Evolutionary conservation across 129 eudicot genomes (phyloP).

Genomic region (Gnaphalium uliginosum): DNA sequence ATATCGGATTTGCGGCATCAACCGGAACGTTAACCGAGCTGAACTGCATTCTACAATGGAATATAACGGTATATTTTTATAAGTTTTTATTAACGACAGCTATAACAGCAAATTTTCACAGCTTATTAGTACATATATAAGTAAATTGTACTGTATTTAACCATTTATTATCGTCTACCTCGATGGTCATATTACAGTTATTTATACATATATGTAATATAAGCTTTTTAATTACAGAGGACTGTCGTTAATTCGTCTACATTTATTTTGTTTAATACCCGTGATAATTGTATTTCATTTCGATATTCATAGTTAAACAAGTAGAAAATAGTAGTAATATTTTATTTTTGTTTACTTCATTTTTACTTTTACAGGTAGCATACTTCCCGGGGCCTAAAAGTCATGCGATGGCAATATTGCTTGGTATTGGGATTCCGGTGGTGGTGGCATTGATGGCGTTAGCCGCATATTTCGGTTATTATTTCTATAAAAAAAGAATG

Average conservation of each 20-base stretch:
- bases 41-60: constrained; percentile 76
- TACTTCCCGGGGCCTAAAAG: constrained; percentile 29
- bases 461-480: constrained; percentile 33
- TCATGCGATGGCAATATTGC: constrained; percentile 27
- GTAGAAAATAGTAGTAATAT: no score
- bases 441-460: constrained; percentile 32
- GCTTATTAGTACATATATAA: no score
- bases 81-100: not conserved
- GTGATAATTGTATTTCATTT: no score
- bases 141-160: no score
- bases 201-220: no score
- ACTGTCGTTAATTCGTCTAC: not conserved
- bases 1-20: constrained; percentile 83
- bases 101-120: no score
- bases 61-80: constrained; percentile 45
- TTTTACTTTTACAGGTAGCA: not conserved
- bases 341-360: not conserved
- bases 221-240: no score
- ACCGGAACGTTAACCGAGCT: constrained; percentile 53
- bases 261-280: no score
- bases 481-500: constrained; percentile 23
- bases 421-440: constrained; percentile 55
- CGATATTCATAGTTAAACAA: no score
- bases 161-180: no score
- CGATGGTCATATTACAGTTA: not conserved